A percentile compares a stretch with the other conserved stretches of the same genome.
Evolutionary conservation across 176 grass and related monocot species (phyloP).

Genomic region (Cenchrus fungigraminus): DNA sequence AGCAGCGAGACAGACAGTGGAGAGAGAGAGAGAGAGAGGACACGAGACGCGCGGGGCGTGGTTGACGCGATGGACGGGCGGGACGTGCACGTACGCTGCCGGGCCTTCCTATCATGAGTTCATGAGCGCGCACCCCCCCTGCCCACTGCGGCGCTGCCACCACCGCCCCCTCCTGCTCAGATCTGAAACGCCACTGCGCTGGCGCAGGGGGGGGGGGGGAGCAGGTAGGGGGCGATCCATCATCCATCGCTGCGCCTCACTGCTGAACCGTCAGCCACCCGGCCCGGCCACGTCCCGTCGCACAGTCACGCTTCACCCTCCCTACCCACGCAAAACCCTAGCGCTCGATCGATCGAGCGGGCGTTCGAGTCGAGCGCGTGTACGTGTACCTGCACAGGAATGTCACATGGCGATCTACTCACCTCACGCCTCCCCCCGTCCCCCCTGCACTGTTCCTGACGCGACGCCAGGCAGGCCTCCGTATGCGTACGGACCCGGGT

Average conservation of each 20-base stretch:
- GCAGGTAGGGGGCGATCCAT: conserved; percentile 58
- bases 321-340: conserved; percentile 48
- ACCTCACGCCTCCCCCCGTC: background rate
- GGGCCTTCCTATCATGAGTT: conserved; percentile 52
- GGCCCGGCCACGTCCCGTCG: conserved; percentile 35
- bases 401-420: conserved; percentile 42
- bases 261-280: conserved; percentile 43
- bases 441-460: background rate
- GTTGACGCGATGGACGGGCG: conserved; percentile 25
- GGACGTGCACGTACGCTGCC: conserved; percentile 33
- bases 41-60: conserved; percentile 1
- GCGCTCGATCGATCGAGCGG: background rate
- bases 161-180: background rate
- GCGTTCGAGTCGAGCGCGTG: background rate
- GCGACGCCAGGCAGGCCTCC: background rate
- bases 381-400: background rate
- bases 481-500: conserved; percentile 38
- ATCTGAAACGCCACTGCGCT: conserved; percentile 35
- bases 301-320: background rate
- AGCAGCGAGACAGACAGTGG: no score
- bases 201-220: background rate
- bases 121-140: conserved; percentile 12
- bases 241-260: conserved; percentile 19
- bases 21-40: background rate
- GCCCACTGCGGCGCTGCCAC: no score